Evolutionary conservation across 306 rosid genomes (phyloP).

Genomic region (Dryas octopetala): DNA sequence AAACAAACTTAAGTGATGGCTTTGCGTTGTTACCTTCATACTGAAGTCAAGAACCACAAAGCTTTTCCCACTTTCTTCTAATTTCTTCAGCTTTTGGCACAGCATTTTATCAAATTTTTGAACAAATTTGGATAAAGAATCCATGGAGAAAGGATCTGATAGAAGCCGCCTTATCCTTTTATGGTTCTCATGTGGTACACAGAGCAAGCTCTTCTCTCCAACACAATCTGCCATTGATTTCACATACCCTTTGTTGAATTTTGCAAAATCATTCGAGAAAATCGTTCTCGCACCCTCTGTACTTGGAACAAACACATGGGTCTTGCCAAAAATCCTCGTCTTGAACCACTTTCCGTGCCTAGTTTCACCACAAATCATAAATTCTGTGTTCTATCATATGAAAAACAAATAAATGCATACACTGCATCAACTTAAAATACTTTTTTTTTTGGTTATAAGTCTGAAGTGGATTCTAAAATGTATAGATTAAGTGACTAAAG

Average conservation of each 20-base stretch:
- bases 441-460: background rate
- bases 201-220: constrained; percentile 60
- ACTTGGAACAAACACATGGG: constrained; percentile 66
- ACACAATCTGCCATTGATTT: constrained; percentile 75
- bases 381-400: background rate
- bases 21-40: constrained; percentile 46
- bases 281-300: constrained; percentile 62
- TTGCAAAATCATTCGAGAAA: constrained; percentile 56
- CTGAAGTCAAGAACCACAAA: constrained; percentile 53
- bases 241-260: constrained; percentile 67
- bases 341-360: constrained; percentile 78
- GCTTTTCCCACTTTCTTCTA: constrained; percentile 47
- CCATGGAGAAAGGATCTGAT: constrained; percentile 66
- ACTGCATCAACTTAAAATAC: background rate
- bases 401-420: background rate
- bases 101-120: constrained; percentile 55
- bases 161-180: constrained; percentile 69
- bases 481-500: too few species aligned
- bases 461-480: too few species aligned
- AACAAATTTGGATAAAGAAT: constrained; percentile 50
- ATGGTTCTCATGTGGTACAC: constrained; percentile 57
- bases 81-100: constrained; percentile 46
- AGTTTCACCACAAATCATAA: constrained; percentile 20
- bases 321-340: constrained; percentile 69
- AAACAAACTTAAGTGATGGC: background rate